Conservation (phyloP, 257 asterid genomes). For the Plantago ovata region DNA sequence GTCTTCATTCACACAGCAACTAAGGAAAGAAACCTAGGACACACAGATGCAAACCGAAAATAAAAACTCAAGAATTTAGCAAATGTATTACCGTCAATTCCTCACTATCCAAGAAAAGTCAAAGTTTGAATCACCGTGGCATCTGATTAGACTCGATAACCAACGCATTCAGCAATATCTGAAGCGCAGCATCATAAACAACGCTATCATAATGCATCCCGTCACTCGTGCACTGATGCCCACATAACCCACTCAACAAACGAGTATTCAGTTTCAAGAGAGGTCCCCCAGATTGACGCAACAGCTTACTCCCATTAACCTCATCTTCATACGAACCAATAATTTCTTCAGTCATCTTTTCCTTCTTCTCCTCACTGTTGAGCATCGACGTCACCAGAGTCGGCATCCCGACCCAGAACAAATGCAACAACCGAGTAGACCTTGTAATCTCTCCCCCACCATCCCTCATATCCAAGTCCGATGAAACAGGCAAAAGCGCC, state of each 20-base stretch:
- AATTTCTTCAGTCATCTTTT: slow-evolving; percentile 51
- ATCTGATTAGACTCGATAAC: slow-evolving; percentile 86
- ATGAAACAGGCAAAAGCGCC: slow-evolving; percentile 60
- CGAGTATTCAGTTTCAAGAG: slow-evolving; percentile 63
- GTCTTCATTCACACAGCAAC: slow-evolving; percentile 32
- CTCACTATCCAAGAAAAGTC: slow-evolving; percentile 11
- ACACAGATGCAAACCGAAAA: slow-evolving; percentile 12
- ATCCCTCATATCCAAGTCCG: slow-evolving; percentile 31
- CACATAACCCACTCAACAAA: slow-evolving; percentile 58
- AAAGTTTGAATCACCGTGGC: slow-evolving; percentile 31
- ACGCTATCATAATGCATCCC: slow-evolving; percentile 87
- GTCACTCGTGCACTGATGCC: slow-evolving; percentile 64
- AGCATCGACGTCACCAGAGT: slow-evolving; percentile 61
- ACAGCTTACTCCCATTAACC: slow-evolving; percentile 48
- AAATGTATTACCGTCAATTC: slow-evolving; percentile 14
- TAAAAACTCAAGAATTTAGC: slow-evolving; percentile 14
- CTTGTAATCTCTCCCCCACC: slow-evolving; percentile 29
- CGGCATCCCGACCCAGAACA: slow-evolving; percentile 96
- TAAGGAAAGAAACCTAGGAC: slow-evolving; percentile 20
- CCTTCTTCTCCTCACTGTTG: slow-evolving; percentile 73
- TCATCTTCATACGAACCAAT: slow-evolving; percentile 49
- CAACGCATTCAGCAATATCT: slow-evolving; percentile 79
- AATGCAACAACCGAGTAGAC: slow-evolving; percentile 42
- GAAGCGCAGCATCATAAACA: slow-evolving; percentile 76
- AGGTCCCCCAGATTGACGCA: slow-evolving; percentile 65